Evolutionary conservation across 257 asterid species (phyloP).

Genomic region (Forsythia viridissima): DNA sequence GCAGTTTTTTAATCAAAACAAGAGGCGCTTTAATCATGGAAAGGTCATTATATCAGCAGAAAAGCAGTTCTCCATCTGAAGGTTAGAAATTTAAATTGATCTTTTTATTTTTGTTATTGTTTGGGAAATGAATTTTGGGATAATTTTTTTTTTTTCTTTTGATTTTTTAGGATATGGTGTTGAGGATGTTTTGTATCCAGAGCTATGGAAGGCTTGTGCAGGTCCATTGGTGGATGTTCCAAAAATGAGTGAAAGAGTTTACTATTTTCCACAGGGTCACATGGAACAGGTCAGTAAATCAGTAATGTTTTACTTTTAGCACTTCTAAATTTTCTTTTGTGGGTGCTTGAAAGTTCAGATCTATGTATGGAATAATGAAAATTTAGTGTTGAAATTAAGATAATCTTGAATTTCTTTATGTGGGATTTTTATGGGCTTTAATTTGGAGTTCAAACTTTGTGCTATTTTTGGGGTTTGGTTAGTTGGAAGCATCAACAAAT

Average conservation of each 20-base stretch:
- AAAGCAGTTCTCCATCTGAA: neutral
- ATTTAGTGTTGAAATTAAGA: neutral
- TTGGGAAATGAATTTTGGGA: neutral
- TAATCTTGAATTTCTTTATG: slow-evolving; percentile 10
- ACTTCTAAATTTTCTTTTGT: neutral
- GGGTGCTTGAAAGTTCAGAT: slow-evolving; percentile 10
- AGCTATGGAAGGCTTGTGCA: slow-evolving; percentile 47
- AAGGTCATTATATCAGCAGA: neutral
- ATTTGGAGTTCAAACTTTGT: neutral
- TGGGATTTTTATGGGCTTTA: neutral
- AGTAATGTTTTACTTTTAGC: neutral
- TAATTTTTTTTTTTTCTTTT: neutral
- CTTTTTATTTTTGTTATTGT: neutral
- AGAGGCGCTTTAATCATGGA: neutral
- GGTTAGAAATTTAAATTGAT: neutral
- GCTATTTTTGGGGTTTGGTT: slow-evolving; percentile 15
- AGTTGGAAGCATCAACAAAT: slow-evolving; percentile 70
- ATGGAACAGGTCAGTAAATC: slow-evolving; percentile 42
- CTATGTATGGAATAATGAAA: slow-evolving; percentile 7
- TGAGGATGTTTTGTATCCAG: slow-evolving; percentile 25
- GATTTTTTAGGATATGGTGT: slow-evolving; percentile 17
- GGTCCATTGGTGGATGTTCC: slow-evolving; percentile 41
- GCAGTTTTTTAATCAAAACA: neutral
- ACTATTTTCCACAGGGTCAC: slow-evolving; percentile 46
- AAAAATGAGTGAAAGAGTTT: slow-evolving; percentile 29